A percentile compares a stretch with the other conserved stretches of the same genome.
Conservation (phyloP, 176 grass and related monocot genomes). For the Raddia distichophylla region DNA sequence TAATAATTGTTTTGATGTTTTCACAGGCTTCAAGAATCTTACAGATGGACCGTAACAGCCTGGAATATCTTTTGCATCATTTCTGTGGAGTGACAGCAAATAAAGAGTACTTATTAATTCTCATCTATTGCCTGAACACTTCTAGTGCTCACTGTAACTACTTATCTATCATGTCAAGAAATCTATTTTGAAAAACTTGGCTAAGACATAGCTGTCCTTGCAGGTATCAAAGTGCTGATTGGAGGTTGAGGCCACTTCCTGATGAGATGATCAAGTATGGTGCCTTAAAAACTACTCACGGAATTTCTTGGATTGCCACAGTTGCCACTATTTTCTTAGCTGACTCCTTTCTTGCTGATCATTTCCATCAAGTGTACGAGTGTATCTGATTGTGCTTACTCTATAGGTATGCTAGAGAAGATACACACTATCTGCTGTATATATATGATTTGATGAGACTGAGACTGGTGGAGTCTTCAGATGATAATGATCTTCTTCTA, state of each 20-base stretch:
- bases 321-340: constrained; percentile 15
- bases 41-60: constrained; percentile 88
- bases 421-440: constrained; percentile 95
- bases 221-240: constrained; percentile 98
- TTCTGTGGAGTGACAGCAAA: constrained; percentile 90
- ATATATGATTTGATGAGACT: constrained; percentile 91
- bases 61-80: constrained; percentile 85
- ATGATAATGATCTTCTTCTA: constrained; percentile 73
- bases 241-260: constrained; percentile 90
- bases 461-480: constrained; percentile 57
- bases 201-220: constrained; percentile 44
- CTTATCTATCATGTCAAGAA: constrained; percentile 21
- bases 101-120: constrained; percentile 72
- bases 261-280: constrained; percentile 92
- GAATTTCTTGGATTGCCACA: constrained; percentile 25
- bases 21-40: constrained; percentile 82
- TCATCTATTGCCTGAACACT: constrained; percentile 8
- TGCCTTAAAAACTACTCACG: constrained; percentile 26
- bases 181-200: constrained; percentile 19
- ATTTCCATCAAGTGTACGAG: constrained; percentile 33
- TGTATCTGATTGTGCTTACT: constrained; percentile 31
- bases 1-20: constrained; percentile 29
- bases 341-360: neutral
- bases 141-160: constrained; percentile 10
- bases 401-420: constrained; percentile 93